Evolutionary conservation across 73 alveolate genomes (phyloP).

Genomic region (Diophrys appendiculata): DNA sequence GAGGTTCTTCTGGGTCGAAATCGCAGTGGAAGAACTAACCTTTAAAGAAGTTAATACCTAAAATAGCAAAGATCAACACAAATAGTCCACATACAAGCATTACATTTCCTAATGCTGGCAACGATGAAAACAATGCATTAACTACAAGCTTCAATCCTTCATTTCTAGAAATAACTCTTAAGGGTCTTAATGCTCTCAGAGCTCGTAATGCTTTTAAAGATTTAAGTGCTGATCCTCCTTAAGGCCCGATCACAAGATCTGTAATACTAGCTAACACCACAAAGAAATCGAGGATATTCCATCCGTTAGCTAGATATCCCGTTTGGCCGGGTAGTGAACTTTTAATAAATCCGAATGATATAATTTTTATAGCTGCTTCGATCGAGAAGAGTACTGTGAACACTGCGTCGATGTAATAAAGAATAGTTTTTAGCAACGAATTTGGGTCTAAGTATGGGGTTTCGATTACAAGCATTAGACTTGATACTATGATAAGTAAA

Average conservation of each 20-base stretch:
- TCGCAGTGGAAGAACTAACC: slow-evolving; percentile 70
- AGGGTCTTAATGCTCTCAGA: slow-evolving; percentile 50
- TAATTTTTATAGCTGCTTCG: slow-evolving; percentile 31
- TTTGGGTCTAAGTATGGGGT: slow-evolving; percentile 34
- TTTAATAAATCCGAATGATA: slow-evolving; percentile 23
- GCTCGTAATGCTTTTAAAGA: slow-evolving; percentile 43
- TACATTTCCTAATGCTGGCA: slow-evolving; percentile 40
- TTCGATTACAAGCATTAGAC: slow-evolving; percentile 12
- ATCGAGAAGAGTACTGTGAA: slow-evolving; percentile 21
- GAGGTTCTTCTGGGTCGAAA: slow-evolving; percentile 13
- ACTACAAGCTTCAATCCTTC: slow-evolving; percentile 34
- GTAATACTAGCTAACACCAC: slow-evolving; percentile 15
- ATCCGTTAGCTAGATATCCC: slow-evolving; percentile 14
- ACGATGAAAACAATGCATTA: slow-evolving; percentile 24
- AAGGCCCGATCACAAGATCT: not conserved
- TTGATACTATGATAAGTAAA: slow-evolving; percentile 14
- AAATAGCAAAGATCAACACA: slow-evolving; percentile 58
- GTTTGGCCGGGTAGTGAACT: slow-evolving; percentile 15
- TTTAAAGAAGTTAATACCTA: slow-evolving; percentile 73
- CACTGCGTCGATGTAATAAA: slow-evolving; percentile 10
- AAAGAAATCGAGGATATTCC: slow-evolving; percentile 29
- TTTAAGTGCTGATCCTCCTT: slow-evolving; percentile 28
- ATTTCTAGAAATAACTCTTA: slow-evolving; percentile 34
- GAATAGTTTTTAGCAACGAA: not conserved
- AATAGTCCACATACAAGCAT: slow-evolving; percentile 23